Percentiles rank a stretch among this genome's conserved stretches.
Conservation (phyloP, 352 stramenopile species). For the Phytophthora fragariae region DNA sequence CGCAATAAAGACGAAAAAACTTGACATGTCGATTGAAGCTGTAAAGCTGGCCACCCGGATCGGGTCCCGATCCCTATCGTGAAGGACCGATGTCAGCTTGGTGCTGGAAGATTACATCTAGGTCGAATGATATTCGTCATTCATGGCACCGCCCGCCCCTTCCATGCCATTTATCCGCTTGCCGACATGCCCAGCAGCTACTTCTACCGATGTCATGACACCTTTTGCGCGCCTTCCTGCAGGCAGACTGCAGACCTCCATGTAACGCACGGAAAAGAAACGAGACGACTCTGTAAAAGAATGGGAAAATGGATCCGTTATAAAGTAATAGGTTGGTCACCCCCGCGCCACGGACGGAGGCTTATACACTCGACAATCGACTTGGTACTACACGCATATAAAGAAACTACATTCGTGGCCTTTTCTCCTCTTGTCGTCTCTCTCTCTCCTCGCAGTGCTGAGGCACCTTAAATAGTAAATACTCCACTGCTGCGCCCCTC, state of each 20-base stretch:
- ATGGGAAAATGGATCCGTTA: conserved; percentile 17
- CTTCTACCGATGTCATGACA: conserved; percentile 17
- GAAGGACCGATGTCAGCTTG: background rate
- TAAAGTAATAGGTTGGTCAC: conserved; percentile 9
- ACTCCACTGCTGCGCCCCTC: conserved; percentile 30
- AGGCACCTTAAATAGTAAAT: conserved; percentile 58
- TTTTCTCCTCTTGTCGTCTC: background rate
- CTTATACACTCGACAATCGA: conserved; percentile 23
- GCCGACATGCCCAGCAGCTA: conserved; percentile 11
- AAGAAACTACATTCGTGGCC: conserved; percentile 20
- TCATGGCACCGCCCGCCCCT: conserved; percentile 6
- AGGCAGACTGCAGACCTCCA: background rate
- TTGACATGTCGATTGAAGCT: conserved; percentile 17
- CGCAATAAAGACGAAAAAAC: conserved; percentile 36
- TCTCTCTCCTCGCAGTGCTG: conserved; percentile 32
- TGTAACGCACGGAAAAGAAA: conserved; percentile 16
- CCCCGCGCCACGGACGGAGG: background rate
- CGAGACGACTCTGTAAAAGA: conserved; percentile 3
- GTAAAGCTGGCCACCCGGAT: background rate
- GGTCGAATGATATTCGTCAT: background rate
- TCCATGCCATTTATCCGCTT: conserved; percentile 15
- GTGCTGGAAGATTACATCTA: background rate
- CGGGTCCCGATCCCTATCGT: background rate
- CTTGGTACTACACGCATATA: conserved; percentile 22
- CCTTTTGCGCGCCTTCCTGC: background rate